These are phyloP conservation scores for Raffaelea deltoideospora DNA, from an alignment of 2,329 filamentous ascomycete genomes.

Conservation along the genomic window DNA sequence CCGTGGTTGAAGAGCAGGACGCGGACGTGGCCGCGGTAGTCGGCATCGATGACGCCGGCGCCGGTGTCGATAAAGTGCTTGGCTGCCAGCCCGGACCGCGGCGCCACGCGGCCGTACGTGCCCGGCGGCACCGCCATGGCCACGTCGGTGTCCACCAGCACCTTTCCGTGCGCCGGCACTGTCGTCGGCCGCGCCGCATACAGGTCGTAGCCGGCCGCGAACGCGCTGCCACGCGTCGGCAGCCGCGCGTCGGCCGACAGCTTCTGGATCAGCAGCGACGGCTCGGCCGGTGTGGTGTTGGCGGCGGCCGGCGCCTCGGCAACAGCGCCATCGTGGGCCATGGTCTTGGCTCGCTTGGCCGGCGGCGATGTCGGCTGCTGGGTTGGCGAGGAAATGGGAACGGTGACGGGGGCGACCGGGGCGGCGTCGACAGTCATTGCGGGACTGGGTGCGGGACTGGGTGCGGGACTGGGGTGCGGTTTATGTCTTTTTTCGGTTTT, in stretches of 20 bases:
- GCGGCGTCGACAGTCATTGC: background rate
- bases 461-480: no score
- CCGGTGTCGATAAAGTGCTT: slow-evolving; percentile 97
- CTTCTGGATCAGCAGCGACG: slow-evolving; percentile 65
- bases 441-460: slow-evolving; percentile 3
- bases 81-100: slow-evolving; percentile 75
- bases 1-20: slow-evolving; percentile 88
- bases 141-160: slow-evolving; percentile 78
- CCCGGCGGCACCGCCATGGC: slow-evolving; percentile 79
- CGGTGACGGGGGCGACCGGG: slow-evolving; percentile 10
- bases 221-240: slow-evolving; percentile 77
- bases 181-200: slow-evolving; percentile 63
- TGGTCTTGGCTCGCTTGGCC: slow-evolving; percentile 63
- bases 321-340: slow-evolving; percentile 20
- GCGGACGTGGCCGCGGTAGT: slow-evolving; percentile 90
- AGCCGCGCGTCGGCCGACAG: slow-evolving; percentile 64
- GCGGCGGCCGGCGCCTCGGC: slow-evolving; percentile 12
- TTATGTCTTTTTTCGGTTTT: no score
- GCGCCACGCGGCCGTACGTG: slow-evolving; percentile 83
- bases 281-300: slow-evolving; percentile 1
- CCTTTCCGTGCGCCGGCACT: slow-evolving; percentile 73
- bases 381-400: no score
- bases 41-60: slow-evolving; percentile 92
- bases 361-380: slow-evolving; percentile 57
- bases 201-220: slow-evolving; percentile 86